Conservation (phyloP, 495 filamentous ascomycete species). For the Aspergillus sclerotiicarbonarius region DNA sequence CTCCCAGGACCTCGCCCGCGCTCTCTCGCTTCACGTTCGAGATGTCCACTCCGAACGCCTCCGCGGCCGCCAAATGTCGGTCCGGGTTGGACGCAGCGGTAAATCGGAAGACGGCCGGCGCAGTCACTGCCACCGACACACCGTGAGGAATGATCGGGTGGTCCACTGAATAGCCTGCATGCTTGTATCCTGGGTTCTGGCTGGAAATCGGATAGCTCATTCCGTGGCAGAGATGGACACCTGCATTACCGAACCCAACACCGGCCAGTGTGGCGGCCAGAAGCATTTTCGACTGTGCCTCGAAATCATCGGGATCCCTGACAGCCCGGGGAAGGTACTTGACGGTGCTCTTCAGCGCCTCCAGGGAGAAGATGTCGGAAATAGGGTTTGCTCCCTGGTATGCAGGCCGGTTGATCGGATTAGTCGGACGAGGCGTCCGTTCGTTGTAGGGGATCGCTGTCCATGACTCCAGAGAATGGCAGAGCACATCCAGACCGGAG, state of each 20-base stretch:
- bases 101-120: slow-evolving; percentile 91
- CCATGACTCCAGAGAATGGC: slow-evolving; percentile 90
- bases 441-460: slow-evolving; percentile 93
- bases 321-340: slow-evolving; percentile 89
- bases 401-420: slow-evolving; percentile 86
- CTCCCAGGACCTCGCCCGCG: slow-evolving; percentile 81
- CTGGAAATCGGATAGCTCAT: slow-evolving; percentile 96
- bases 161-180: slow-evolving; percentile 74
- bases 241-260: slow-evolving; percentile 95
- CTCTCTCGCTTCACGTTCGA: slow-evolving; percentile 79
- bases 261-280: slow-evolving; percentile 91
- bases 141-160: slow-evolving; percentile 89
- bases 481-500: slow-evolving; percentile 91
- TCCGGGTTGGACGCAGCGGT: slow-evolving; percentile 89
- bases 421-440: slow-evolving; percentile 76
- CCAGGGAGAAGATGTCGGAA: slow-evolving; percentile 89
- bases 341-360: slow-evolving; percentile 73
- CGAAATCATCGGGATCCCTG: slow-evolving; percentile 80
- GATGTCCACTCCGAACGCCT: slow-evolving; percentile 87
- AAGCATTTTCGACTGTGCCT: slow-evolving; percentile 92
- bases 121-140: slow-evolving; percentile 90
- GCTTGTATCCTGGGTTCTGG: slow-evolving; percentile 87
- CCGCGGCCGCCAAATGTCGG: slow-evolving; percentile 83
- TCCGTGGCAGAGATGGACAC: slow-evolving; percentile 95
- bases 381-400: slow-evolving; percentile 99